Conservation (phyloP, 257 asterid species). For the Capsicum rhomboideum region DNA sequence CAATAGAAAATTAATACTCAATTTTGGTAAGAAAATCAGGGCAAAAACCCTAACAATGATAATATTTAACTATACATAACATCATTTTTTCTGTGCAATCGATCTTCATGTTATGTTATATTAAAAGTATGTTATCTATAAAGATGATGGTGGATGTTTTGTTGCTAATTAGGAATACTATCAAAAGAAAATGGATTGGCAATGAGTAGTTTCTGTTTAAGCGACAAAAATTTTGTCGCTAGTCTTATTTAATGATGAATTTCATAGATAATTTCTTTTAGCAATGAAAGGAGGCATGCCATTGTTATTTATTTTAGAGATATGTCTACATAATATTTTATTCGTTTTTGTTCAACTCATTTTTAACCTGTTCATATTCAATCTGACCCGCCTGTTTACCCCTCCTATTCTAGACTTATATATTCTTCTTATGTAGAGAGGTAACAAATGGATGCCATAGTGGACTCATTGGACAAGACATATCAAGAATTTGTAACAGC, state of each 20-base stretch:
- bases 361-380: too few species aligned
- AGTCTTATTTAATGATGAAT: neutral
- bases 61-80: too few species aligned
- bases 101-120: neutral
- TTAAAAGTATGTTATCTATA: neutral
- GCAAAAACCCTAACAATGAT: too few species aligned
- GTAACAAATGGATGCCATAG: slow-evolving; percentile 5
- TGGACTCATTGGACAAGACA: slow-evolving; percentile 12
- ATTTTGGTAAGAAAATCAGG: too few species aligned
- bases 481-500: slow-evolving; percentile 3
- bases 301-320: neutral
- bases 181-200: neutral
- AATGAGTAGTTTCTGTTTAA: neutral
- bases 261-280: too few species aligned
- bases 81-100: neutral
- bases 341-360: too few species aligned
- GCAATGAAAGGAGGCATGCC: neutral
- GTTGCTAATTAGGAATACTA: neutral
- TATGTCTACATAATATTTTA: neutral
- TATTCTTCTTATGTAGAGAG: neutral
- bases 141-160: neutral
- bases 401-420: too few species aligned
- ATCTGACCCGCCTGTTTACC: too few species aligned
- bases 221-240: too few species aligned
- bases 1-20: too few species aligned